Evolutionary conservation across 2,329 filamentous ascomycete genomes (phyloP), one percentile per base, ranked within the genome.

Genomic region (Fusarium chaquense): DNA sequence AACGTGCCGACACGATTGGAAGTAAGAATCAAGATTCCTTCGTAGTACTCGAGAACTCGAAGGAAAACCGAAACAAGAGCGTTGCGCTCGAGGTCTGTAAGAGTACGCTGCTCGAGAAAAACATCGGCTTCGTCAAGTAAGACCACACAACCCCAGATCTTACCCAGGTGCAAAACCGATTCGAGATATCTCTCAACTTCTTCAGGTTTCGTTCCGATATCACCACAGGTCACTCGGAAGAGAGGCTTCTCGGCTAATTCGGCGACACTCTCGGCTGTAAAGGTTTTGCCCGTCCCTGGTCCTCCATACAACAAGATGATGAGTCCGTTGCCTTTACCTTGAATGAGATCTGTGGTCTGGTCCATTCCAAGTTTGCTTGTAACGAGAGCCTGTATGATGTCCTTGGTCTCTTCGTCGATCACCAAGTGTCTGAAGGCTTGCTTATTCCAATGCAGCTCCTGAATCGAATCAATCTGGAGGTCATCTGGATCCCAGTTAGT

Each of bases 21-120:
- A 0, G 78, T 81, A 1, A 81, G 65, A 35, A 81, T 76, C 0
- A 81, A 54, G 28, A 81, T 80, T 3, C 80, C 78, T 10, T 72
- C 69, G 45, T 78, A 80, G 46, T 79, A 80, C 38, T 80, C 79
- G 0, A 81, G 71, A 0, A 76, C 71, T 3, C 79, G 73, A 4
- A 81, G 63, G 45, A 81, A 80, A 0, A 81, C 78, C 44, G 47
- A 70, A 1, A 76, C 69, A 2, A 75, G 50, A 4, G 70, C 72
- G 24, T 78, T 78, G 1, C 76, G 70, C 38, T 68, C 41, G 1
- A 77, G 58, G 28, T 77, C 75, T 3, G 57, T 61, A 2, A 67
- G 55, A 2, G 58, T 69, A 3, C 76, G 68, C 12, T 72, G 67
- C 9, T 74, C 71, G 0, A 78, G 56, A 9, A 78, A 78, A 1